A percentile compares a stretch with the other conserved stretches of the same genome.
phyloP scores from a whole-genome alignment of 805 yeast species.

The Diddensiella santjacobensis region DNA sequence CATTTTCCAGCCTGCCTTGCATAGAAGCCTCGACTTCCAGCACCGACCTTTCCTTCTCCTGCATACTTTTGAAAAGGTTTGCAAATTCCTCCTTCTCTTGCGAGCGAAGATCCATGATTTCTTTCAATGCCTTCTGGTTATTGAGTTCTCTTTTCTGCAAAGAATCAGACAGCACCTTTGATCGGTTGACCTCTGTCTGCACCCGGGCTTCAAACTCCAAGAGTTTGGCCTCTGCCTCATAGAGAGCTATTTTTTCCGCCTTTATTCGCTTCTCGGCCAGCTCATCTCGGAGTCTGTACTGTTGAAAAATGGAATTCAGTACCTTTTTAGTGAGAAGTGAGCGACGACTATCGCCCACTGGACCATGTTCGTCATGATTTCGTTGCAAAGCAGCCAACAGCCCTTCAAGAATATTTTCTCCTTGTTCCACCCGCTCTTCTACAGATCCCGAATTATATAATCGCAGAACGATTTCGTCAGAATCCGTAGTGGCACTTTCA shows the following conservation, averaged over 20 bases:
- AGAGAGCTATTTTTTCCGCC: neutral
- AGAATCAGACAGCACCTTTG: neutral
- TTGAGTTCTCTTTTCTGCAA: neutral
- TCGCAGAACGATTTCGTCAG: neutral
- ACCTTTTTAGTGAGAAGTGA: conserved; percentile 3
- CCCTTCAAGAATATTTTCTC: neutral
- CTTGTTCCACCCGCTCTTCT: neutral
- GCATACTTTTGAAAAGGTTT: neutral
- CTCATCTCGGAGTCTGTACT: conserved; percentile 3
- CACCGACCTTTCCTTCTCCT: neutral
- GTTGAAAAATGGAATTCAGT: conserved; percentile 2
- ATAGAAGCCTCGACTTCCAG: neutral
- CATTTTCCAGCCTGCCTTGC: neutral
- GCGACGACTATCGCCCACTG: conserved; percentile 5
- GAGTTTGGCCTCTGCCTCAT: neutral
- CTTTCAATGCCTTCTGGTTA: neutral
- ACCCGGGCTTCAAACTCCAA: neutral
- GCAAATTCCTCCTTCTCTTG: neutral
- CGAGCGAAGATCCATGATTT: neutral
- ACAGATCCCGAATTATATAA: neutral
- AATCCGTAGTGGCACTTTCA: neutral
- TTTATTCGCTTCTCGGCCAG: neutral
- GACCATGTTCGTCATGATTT: conserved; percentile 6
- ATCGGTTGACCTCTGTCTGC: neutral
- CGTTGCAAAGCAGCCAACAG: neutral